A percentile compares a stretch with the other conserved stretches of the same genome.
Evolutionary conservation across 2,329 filamentous ascomycete species (phyloP).

Genomic region (Tympanopsis confertula): DNA sequence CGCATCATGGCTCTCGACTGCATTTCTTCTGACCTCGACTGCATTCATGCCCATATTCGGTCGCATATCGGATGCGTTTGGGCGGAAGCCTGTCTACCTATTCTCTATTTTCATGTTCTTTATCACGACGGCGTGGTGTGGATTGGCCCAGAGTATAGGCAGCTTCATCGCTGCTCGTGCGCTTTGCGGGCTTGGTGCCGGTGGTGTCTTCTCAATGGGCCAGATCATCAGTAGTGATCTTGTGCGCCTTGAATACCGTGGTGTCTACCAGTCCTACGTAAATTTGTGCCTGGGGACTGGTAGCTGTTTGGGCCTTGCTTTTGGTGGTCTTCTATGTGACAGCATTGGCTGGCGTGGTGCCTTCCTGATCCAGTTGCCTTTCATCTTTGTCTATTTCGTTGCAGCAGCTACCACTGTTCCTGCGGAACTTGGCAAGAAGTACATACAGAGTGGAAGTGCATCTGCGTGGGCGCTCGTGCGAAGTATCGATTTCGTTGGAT

Average conservation of each 20-base stretch:
- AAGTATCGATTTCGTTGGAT: constrained; percentile 14
- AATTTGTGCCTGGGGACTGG: constrained; percentile 22
- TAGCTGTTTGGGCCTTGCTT: constrained; percentile 29
- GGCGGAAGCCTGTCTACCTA: constrained; percentile 56
- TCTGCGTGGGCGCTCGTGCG: constrained; percentile 8
- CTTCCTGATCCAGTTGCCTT: constrained; percentile 18
- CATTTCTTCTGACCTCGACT: constrained; percentile 67
- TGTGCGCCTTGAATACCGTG: constrained; percentile 55
- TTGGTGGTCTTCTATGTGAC: constrained; percentile 36
- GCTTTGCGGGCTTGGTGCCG: constrained; percentile 62
- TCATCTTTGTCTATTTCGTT: constrained; percentile 11
- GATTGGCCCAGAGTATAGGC: constrained; percentile 52
- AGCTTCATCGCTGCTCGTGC: constrained; percentile 61
- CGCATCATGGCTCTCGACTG: constrained; percentile 73
- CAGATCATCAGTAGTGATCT: constrained; percentile 64
- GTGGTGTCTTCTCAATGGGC: constrained; percentile 57
- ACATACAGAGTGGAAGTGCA: constrained; percentile 22
- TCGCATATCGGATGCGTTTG: constrained; percentile 62
- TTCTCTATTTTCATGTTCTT: constrained; percentile 51
- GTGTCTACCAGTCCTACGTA: constrained; percentile 26
- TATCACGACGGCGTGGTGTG: constrained; percentile 58
- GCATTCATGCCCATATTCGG: constrained; percentile 67
- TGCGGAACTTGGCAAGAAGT: constrained; percentile 21
- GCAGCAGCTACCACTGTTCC: constrained; percentile 10
- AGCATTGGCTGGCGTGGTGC: constrained; percentile 35